Conservation (phyloP, 1,139 yeast genomes). For the Zygosaccharomyces pseudobailii region DNA sequence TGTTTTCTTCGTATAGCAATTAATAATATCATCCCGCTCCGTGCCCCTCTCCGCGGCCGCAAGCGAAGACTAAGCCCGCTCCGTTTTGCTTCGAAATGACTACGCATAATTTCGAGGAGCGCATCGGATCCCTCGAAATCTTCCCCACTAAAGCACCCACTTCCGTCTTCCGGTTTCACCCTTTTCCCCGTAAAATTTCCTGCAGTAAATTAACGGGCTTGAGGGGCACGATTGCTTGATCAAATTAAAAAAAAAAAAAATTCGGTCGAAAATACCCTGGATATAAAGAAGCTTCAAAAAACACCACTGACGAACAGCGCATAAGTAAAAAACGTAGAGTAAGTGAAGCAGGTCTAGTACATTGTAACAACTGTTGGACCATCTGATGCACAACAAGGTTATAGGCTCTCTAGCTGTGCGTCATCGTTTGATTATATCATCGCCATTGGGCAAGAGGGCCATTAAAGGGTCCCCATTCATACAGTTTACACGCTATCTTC, state of each 20-base stretch:
- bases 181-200: background rate
- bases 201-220: background rate
- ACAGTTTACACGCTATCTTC: constrained; percentile 2
- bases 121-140: background rate
- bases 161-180: background rate
- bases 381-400: constrained; percentile 11
- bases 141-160: background rate
- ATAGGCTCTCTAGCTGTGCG: constrained; percentile 4
- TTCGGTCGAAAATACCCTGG: background rate
- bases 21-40: background rate
- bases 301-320: background rate
- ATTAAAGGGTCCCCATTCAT: background rate
- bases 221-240: background rate
- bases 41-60: background rate
- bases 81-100: background rate
- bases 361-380: constrained; percentile 3
- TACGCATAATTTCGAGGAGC: background rate
- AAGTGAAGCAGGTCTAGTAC: background rate
- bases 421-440: constrained; percentile 5
- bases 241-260: background rate
- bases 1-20: background rate
- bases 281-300: background rate
- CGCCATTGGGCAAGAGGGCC: constrained; percentile 1
- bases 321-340: background rate
- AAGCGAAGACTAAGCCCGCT: background rate